Base-by-base conservation (phyloP, 192 early-diverging fungal genomes). In the Diversispora eburnea region DNA sequence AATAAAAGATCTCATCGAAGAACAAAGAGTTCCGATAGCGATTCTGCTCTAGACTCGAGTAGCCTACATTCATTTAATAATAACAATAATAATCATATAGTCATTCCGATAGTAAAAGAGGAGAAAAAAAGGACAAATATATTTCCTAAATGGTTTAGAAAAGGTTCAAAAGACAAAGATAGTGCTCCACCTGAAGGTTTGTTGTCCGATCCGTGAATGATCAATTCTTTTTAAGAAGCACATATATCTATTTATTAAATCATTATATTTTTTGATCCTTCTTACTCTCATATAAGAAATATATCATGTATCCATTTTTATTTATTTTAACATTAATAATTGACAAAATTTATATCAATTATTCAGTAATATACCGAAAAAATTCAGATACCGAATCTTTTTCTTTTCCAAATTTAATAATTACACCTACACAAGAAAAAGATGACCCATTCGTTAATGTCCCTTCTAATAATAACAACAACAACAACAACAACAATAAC, bases 21-120 rank as follows among this genome's bases (percentile, higher is more conserved):
- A 52, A 55, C 72, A 12, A 63, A 52, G 22, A 73, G 70, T 48
- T 72, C 72, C 13, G 72, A 73, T 52, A 73, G 72, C 45, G 72
- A 73, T 51, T 65, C 63, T 17, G 19, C 33, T 42, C 7, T 62
- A 10, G 60, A 62, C 33, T 62, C 60, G 33, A 43, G n/a, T 65
- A 65, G 46, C 20, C 0, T 65, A 19, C 8, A 5, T 12, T 57
- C 19, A 7, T 43, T 41, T 43, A 43, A 43, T n/a, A 64, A 17
- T 19, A 64, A 48, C 33, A 7, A 48, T 65, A 10, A 3, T 57
- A 57, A 1, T 19, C 3, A 19, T 57, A 57, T n/a, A 57, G 25
- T 2, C 25, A 33, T 33, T 33, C 55, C 55, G 2, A 1, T 19
- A 5, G 19, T 43, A 43, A 42, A 17, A n/a, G 43, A 47, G 39